These are phyloP conservation scores for Clonostachys chloroleuca DNA, from an alignment of 2,329 filamentous ascomycete species.

Conservation along the genomic window DNA sequence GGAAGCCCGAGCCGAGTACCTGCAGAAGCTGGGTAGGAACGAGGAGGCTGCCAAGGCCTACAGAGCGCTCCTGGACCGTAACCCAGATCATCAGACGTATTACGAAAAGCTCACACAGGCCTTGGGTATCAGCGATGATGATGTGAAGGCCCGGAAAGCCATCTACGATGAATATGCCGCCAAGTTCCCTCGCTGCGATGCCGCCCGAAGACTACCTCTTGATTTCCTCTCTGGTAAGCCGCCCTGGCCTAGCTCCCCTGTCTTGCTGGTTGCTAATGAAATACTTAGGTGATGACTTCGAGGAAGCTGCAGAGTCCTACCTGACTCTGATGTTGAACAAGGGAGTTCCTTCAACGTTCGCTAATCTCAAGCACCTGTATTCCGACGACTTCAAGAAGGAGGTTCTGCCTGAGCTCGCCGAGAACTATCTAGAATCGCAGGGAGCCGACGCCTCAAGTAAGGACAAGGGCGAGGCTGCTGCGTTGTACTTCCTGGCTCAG, in stretches of 20 bases:
- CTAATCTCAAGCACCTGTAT: conserved; percentile 94
- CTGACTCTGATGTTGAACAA: conserved; percentile 82
- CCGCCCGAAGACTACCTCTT: conserved; percentile 78
- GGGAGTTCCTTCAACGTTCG: conserved; percentile 93
- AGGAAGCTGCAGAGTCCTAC: conserved; percentile 72
- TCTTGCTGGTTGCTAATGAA: conserved; percentile 4
- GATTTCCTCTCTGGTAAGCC: conserved; percentile 74
- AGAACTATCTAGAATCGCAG: conserved; percentile 67
- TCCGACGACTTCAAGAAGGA: conserved; percentile 71
- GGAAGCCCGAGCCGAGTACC: conserved; percentile 81
- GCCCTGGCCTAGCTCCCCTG: neutral
- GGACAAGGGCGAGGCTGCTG: conserved; percentile 68
- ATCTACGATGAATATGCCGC: conserved; percentile 74
- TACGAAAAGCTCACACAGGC: conserved; percentile 73
- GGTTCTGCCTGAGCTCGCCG: conserved; percentile 69
- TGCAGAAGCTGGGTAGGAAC: conserved; percentile 70
- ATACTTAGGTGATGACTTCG: conserved; percentile 68
- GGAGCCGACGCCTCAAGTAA: conserved; percentile 41
- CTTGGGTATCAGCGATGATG: conserved; percentile 54
- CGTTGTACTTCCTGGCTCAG: conserved; percentile 90
- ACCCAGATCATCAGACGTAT: conserved; percentile 82
- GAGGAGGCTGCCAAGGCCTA: conserved; percentile 79
- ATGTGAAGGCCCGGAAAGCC: conserved; percentile 61
- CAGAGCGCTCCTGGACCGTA: conserved; percentile 75
- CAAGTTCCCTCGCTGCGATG: conserved; percentile 80